Evolutionary conservation across 306 rosid genomes (phyloP), one percentile per base, ranked within the genome.

Genomic region (Cucumis cinereus): DNA sequence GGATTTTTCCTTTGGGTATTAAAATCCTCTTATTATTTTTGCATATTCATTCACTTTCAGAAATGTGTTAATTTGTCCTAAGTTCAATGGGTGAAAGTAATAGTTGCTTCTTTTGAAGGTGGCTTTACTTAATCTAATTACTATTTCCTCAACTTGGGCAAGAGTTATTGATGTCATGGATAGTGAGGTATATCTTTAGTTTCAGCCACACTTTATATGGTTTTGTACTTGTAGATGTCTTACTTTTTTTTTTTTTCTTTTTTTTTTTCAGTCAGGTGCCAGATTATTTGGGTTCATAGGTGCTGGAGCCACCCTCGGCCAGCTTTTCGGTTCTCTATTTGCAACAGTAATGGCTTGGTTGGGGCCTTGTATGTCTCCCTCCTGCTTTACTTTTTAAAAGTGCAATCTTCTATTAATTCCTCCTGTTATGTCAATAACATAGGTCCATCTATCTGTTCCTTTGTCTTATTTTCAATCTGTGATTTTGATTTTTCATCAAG

Each of bases 241-340:
- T 15, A 30, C 62, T 38, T 75, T 23, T 71, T 72, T 61, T 30
- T 28, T 92, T 88, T 38, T 40, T 8, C 99, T 23, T 71, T 72
- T 61, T 30, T 28, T 92, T 88, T 38, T 40, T 8, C 99, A 94
- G 99, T 94, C 99, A 90, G 99, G 99, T 89, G 88, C 97, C 75
- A 94, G 99, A 92, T 88, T 94, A 81, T 94, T 94, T 69, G 99
- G 97, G 69, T 94, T 94, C 82, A 87, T 94, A 77, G 99, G 97
- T 78, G 97, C 97, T 76, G 99, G 99, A 69, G 99, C 99, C 72
- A 94, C 99, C 16, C 99, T 94, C n/a, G 99, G 97, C 77, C 99
- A 94, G 84, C 88, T 94, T 62, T 90, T 87, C 73, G 99, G 97
- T 79, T 94, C 99, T 41, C 76, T 92, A 74, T 90, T 94, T 88